Evolutionary conservation across 768 basidiomycete genomes (phyloP).

Genomic region (Dictyophora rubrovolvata): DNA sequence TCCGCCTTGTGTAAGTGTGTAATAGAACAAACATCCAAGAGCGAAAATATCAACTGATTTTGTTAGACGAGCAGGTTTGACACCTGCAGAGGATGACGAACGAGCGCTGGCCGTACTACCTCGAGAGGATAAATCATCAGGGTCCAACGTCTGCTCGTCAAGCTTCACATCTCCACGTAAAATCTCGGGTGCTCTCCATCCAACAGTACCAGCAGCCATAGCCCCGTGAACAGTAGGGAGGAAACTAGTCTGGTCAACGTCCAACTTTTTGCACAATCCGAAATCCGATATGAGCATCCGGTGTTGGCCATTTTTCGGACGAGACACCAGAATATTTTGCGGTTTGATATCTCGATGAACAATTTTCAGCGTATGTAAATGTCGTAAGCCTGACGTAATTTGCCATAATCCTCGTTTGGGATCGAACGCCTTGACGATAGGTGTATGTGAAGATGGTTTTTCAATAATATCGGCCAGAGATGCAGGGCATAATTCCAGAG

Average conservation of each 20-base stretch:
- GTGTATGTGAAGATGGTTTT: constrained; percentile 61
- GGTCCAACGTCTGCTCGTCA: constrained; percentile 49
- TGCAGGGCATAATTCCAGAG: constrained; percentile 88
- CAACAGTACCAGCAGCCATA: constrained; percentile 86
- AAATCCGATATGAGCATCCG: constrained; percentile 96
- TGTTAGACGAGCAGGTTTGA: constrained; percentile 63
- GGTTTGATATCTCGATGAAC: constrained; percentile 99
- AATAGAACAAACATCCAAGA: constrained; percentile 90
- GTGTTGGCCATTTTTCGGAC: constrained; percentile 48
- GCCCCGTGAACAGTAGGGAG: constrained; percentile 85
- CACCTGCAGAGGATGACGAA: constrained; percentile 20
- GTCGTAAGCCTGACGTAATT: constrained; percentile 78
- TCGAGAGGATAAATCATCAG: constrained; percentile 54
- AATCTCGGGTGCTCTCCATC: constrained; percentile 97
- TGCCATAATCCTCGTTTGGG: constrained; percentile 82
- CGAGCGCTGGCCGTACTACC: constrained; percentile 45
- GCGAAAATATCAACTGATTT: constrained; percentile 97
- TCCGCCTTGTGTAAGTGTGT: constrained; percentile 76
- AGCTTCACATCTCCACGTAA: constrained; percentile 88
- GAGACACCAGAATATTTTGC: constrained; percentile 88
- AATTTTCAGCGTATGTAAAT: constrained; percentile 89
- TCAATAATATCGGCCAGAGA: constrained; percentile 84
- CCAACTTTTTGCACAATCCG: constrained; percentile 90
- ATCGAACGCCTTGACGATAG: constrained; percentile 69
- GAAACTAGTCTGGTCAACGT: constrained; percentile 94